A percentile compares a stretch with the other conserved stretches of the same genome.
Conservation (phyloP, 2,329 filamentous ascomycete species). For the Penicillium sp. region DNA sequence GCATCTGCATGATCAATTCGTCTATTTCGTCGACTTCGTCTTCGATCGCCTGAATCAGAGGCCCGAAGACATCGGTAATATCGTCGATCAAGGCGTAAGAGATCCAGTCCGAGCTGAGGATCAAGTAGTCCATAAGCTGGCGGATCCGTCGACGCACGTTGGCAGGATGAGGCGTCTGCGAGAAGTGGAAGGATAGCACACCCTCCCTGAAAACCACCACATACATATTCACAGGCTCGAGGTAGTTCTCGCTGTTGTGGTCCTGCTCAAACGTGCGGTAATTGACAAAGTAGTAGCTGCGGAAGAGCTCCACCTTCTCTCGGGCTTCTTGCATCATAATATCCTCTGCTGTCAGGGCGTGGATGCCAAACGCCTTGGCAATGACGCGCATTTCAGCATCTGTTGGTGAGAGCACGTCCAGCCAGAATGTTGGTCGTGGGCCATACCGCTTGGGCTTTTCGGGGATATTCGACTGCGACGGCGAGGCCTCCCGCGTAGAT, state of each 20-base stretch:
- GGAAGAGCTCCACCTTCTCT: conserved; percentile 96
- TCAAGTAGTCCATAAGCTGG: conserved; percentile 90
- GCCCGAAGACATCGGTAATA: conserved; percentile 94
- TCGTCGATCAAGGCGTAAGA: conserved; percentile 98
- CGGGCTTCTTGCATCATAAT: conserved; percentile 97
- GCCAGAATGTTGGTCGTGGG: conserved; percentile 92
- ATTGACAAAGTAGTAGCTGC: conserved; percentile 98
- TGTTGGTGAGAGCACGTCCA: conserved; percentile 87
- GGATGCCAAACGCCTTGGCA: conserved; percentile 90
- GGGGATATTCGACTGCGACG: conserved; percentile 21
- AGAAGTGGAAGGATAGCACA: conserved; percentile 94
- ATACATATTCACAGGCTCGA: conserved; percentile 97
- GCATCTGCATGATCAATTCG: conserved; percentile 81
- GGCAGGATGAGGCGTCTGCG: conserved; percentile 91
- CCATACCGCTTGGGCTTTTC: conserved; percentile 61
- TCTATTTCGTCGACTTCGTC: conserved; percentile 97
- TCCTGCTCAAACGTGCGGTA: conserved; percentile 98
- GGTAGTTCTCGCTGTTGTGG: conserved; percentile 80
- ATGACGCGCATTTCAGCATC: conserved; percentile 95
- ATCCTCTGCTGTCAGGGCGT: conserved; percentile 92
- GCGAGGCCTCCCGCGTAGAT: conserved; percentile 29
- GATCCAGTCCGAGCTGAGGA: conserved; percentile 95
- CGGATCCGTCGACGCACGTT: conserved; percentile 93
- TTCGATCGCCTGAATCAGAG: conserved; percentile 89
- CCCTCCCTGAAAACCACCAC: conserved; percentile 95